These are phyloP conservation scores for Tephrocybe sp. DNA, from an alignment of 768 basidiomycete genomes.

Conservation along the genomic window DNA sequence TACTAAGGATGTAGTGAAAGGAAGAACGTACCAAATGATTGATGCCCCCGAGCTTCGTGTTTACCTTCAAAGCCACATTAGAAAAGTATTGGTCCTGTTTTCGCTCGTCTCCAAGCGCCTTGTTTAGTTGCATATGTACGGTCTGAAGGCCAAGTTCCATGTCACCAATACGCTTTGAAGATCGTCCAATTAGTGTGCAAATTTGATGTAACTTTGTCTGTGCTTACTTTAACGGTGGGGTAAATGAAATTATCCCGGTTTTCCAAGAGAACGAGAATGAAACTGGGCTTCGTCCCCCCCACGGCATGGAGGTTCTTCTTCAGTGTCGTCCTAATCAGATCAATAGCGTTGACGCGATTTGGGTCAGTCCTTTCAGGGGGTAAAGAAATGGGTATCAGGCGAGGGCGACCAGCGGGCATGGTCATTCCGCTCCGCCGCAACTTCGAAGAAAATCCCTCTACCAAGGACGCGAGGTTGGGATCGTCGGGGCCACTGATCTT, in stretches of 20 bases:
- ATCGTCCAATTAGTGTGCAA: background rate
- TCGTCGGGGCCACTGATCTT: conserved; percentile 43
- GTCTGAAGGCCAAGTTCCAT: conserved; percentile 73
- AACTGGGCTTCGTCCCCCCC: conserved; percentile 42
- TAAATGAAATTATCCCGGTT: conserved; percentile 72
- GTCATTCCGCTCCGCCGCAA: conserved; percentile 58
- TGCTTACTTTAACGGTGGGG: conserved; percentile 67
- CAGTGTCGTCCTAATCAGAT: conserved; percentile 40
- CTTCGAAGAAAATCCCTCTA: conserved; percentile 54
- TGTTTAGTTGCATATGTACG: conserved; percentile 64
- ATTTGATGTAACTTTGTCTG: no score
- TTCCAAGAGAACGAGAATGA: conserved; percentile 71
- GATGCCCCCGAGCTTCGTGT: conserved; percentile 78
- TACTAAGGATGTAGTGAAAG: background rate
- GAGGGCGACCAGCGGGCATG: conserved; percentile 35
- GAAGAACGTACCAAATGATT: conserved; percentile 54
- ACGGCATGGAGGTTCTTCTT: conserved; percentile 23
- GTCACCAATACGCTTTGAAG: conserved; percentile 59
- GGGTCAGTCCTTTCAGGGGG: conserved; percentile 24
- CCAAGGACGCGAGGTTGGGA: conserved; percentile 36
- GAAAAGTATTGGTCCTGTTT: conserved; percentile 81
- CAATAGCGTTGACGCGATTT: conserved; percentile 35
- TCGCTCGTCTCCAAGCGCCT: conserved; percentile 50
- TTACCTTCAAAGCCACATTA: conserved; percentile 79
- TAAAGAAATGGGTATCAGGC: conserved; percentile 33